phyloP scores from a whole-genome alignment of 148 eudicot genomes.

The Vaccinium corymbosum region DNA sequence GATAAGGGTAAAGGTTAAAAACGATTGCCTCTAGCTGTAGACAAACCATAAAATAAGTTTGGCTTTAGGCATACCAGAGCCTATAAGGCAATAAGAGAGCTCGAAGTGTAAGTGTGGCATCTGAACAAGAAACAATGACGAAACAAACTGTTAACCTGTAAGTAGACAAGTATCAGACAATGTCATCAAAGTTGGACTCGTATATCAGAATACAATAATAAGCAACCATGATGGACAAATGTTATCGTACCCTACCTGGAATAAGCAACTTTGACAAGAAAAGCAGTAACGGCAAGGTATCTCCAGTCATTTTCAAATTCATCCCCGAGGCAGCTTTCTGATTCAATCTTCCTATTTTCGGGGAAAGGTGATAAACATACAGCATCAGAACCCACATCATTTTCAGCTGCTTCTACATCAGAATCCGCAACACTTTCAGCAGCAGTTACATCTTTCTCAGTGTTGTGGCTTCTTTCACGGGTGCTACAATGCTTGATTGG shows the following conservation, averaged over 20 bases:
- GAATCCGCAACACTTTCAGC: slow-evolving; percentile 20
- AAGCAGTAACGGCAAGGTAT: slow-evolving; percentile 92
- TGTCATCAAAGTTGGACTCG: slow-evolving; percentile 14
- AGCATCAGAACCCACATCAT: slow-evolving; percentile 24
- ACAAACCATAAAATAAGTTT: not conserved
- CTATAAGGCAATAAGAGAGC: slow-evolving; percentile 89
- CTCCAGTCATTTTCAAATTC: slow-evolving; percentile 88
- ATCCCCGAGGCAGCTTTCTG: slow-evolving; percentile 31
- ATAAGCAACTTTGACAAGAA: slow-evolving; percentile 53
- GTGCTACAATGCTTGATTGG: slow-evolving; percentile 48
- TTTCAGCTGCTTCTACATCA: slow-evolving; percentile 24
- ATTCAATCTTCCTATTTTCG: slow-evolving; percentile 26
- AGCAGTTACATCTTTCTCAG: slow-evolving; percentile 23
- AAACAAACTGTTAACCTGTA: slow-evolving; percentile 88
- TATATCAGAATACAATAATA: not conserved
- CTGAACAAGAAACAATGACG: slow-evolving; percentile 85
- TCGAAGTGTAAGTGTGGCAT: slow-evolving; percentile 84
- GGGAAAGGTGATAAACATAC: slow-evolving; percentile 17
- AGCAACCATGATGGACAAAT: not conserved
- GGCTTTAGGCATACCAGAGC: slow-evolving; percentile 55
- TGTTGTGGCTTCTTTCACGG: slow-evolving; percentile 31
- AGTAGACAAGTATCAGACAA: slow-evolving; percentile 1
- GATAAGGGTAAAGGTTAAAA: slow-evolving; percentile 13
- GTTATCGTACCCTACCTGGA: slow-evolving; percentile 49
- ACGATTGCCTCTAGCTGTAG: not conserved